phyloP scores from a whole-genome alignment of 2,329 filamentous ascomycete species.

The Alternaria sp. region DNA sequence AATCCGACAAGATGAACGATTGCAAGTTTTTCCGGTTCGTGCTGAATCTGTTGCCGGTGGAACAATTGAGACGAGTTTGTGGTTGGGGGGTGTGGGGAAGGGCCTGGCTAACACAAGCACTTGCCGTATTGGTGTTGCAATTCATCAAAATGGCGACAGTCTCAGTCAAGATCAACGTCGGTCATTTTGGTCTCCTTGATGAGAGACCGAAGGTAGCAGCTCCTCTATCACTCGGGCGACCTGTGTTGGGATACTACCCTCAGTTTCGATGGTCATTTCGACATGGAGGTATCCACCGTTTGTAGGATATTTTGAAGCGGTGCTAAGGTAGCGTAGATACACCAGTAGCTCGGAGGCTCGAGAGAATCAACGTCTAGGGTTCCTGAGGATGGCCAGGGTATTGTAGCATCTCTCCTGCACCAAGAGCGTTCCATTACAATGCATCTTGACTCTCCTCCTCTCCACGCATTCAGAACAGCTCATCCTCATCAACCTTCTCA shows the following conservation, averaged over 20 bases:
- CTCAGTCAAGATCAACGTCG: background rate
- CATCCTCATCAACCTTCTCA: constrained; percentile 49
- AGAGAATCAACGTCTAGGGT: too few species aligned
- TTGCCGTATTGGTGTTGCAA: background rate
- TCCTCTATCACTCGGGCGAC: background rate
- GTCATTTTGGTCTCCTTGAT: background rate
- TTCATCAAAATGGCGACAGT: background rate
- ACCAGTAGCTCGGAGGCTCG: too few species aligned
- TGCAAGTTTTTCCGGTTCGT: background rate
- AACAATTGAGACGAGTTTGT: background rate
- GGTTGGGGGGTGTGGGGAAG: background rate
- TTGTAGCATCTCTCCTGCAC: background rate
- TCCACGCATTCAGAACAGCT: constrained; percentile 25
- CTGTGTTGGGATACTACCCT: background rate
- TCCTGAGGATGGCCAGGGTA: too few species aligned
- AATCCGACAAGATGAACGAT: background rate
- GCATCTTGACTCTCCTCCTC: background rate
- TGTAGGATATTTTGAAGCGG: too few species aligned
- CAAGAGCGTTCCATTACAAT: background rate
- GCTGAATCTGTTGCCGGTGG: background rate
- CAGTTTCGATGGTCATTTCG: background rate
- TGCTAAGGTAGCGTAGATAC: too few species aligned
- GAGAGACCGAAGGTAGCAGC: background rate
- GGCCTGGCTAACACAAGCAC: background rate
- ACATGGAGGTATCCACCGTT: too few species aligned